Base-by-base conservation (phyloP, 176 grass and related monocot species). In the Tillandsia leiboldiana region DNA sequence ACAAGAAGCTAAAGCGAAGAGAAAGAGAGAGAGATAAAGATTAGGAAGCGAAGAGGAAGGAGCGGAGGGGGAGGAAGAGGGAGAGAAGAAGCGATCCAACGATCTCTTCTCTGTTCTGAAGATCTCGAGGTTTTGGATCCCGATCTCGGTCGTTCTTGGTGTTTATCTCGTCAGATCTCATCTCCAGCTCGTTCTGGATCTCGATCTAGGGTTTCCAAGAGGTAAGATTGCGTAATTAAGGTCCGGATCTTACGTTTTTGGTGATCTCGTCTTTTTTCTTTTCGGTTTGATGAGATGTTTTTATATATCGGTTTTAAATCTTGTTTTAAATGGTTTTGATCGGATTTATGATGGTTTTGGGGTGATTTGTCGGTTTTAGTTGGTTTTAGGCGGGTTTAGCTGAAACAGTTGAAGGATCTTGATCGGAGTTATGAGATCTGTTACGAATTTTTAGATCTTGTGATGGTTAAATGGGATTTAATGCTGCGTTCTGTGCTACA, bases 11-110 rank as follows among this genome's bases (percentile, higher is more conserved):
- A 23, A 67, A 49, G 64, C 11, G 47, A 67, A 14, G 11, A 27
- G 11, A 49, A 66, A 18, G 54, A 59, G 63, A 42, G 24, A 15
- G 24, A 15, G 64, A 13, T 10, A 15, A 67, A 10, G 33, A 5
- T 42, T 42, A 42, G 33, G 33, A 42, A 42, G 5, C 33, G 33
- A 42, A 18, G 24, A 49, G 24, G 15, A 9, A 49, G 64, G 47
- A 2, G 14, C 8, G 29, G 26, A 67, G 64, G 47, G 24, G 64
- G 9, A 67, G 26, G 27, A 27, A 28, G 64, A 7, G 64, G 64
- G 42, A 47, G 26, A 66, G 27, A 28, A 67, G 27, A 47, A 67
- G 64, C 64, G 64, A 67, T 67, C 26, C 64, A 47, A 47, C 15
- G 48, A 8, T 47, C 47, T 8, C 12, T 14, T 15, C 56, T 22